Conservation (phyloP, 2,329 filamentous ascomycete genomes). For the Knufia fluminis region DNA sequence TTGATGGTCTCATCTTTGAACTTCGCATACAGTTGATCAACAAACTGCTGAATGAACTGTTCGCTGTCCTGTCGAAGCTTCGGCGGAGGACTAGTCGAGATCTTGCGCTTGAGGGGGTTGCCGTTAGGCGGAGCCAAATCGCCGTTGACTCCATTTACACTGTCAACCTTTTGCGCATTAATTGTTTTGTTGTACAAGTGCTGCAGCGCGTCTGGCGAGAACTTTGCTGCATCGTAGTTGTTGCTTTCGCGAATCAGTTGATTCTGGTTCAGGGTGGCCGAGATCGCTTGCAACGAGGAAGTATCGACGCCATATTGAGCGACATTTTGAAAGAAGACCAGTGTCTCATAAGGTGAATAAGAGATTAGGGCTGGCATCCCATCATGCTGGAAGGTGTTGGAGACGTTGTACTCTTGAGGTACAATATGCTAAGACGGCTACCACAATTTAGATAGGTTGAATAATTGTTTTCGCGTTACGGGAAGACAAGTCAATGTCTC, state of each 20-base stretch:
- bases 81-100: conserved; percentile 54
- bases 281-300: conserved; percentile 61
- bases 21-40: conserved; percentile 63
- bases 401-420: conserved; percentile 1
- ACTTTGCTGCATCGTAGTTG: conserved; percentile 62
- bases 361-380: conserved; percentile 52
- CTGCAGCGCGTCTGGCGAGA: conserved; percentile 69
- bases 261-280: conserved; percentile 65
- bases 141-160: conserved; percentile 26
- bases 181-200: conserved; percentile 67
- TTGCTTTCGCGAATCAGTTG: conserved; percentile 59
- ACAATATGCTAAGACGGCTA: background rate
- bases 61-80: conserved; percentile 49
- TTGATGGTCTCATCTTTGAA: conserved; percentile 63
- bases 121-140: conserved; percentile 24
- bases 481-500: conserved; percentile 13
- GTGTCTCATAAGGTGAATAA: conserved; percentile 77
- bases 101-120: conserved; percentile 65
- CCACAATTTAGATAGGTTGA: conserved; percentile 10
- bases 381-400: conserved; percentile 19
- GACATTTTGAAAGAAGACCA: conserved; percentile 75
- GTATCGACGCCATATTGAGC: conserved; percentile 57
- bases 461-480: conserved; percentile 26
- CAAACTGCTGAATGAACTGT: conserved; percentile 35
- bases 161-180: conserved; percentile 48